A percentile compares a stretch with the other conserved stretches of the same genome.
phyloP scores from a whole-genome alignment of 805 yeast species.

The Debaryomyces maramus region DNA sequence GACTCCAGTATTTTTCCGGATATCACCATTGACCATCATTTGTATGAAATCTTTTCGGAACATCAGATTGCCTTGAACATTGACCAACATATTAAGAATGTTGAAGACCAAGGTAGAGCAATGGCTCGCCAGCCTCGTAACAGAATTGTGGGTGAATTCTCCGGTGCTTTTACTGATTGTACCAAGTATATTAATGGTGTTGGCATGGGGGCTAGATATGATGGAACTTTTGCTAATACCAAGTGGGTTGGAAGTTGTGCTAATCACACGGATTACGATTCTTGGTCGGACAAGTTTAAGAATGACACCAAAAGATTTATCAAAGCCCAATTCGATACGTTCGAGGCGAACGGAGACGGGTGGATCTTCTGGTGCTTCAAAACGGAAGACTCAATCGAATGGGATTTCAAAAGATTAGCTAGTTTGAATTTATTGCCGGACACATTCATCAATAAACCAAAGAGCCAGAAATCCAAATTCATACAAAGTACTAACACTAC shows the following conservation, averaged over 20 bases:
- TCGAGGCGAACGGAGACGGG: slow-evolving; percentile 46
- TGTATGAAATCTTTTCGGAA: slow-evolving; percentile 23
- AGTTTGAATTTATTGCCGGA: slow-evolving; percentile 42
- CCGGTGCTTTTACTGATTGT: slow-evolving; percentile 75
- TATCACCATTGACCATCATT: slow-evolving; percentile 26
- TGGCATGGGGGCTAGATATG: slow-evolving; percentile 63
- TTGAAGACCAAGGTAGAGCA: slow-evolving; percentile 19
- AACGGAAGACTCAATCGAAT: slow-evolving; percentile 65
- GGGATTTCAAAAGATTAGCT: slow-evolving; percentile 59
- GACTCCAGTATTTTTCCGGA: slow-evolving; percentile 7
- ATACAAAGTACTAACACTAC: background rate
- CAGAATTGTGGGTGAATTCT: slow-evolving; percentile 67
- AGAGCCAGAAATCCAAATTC: background rate
- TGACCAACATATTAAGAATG: slow-evolving; percentile 13
- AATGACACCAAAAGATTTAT: slow-evolving; percentile 51
- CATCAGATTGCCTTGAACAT: slow-evolving; percentile 13
- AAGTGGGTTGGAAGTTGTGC: slow-evolving; percentile 45
- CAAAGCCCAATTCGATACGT: slow-evolving; percentile 61
- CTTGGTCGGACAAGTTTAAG: slow-evolving; percentile 48
- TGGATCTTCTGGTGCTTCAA: slow-evolving; percentile 77
- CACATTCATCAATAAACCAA: slow-evolving; percentile 30
- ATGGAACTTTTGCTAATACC: slow-evolving; percentile 39
- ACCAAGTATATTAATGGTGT: slow-evolving; percentile 70
- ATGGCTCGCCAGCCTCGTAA: slow-evolving; percentile 40
- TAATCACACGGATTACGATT: slow-evolving; percentile 33